A percentile compares a stretch with the other conserved stretches of the same genome.
Evolutionary conservation across 2,329 filamentous ascomycete genomes (phyloP).

Genomic region (Chrysoporthe puriensis): DNA sequence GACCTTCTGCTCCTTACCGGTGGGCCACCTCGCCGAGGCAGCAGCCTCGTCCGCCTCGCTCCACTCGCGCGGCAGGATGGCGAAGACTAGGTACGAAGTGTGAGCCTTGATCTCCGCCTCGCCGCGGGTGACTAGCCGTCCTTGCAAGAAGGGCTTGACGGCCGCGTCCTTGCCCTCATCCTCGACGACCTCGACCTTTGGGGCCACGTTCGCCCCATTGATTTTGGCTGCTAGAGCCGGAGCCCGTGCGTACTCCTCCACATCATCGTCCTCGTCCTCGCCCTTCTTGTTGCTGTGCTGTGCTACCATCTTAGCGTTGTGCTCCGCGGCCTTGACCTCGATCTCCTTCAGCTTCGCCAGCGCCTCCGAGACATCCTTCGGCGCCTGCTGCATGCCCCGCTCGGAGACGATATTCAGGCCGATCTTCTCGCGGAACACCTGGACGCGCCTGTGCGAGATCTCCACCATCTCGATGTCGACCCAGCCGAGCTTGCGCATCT

Average conservation of each 20-base stretch:
- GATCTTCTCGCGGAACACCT: slow-evolving; percentile 80
- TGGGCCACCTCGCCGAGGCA: slow-evolving; percentile 67
- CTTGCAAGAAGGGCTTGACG: slow-evolving; percentile 70
- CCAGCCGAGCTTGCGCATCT: slow-evolving; percentile 83
- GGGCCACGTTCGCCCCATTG: slow-evolving; percentile 29
- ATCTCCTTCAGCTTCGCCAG: slow-evolving; percentile 73
- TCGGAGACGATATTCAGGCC: slow-evolving; percentile 69
- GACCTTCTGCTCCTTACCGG: slow-evolving; percentile 55
- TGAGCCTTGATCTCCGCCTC: slow-evolving; percentile 93
- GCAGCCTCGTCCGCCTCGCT: slow-evolving; percentile 76
- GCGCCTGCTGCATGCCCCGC: slow-evolving; percentile 70
- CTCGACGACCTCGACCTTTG: slow-evolving; percentile 20
- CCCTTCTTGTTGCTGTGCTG: slow-evolving; percentile 38
- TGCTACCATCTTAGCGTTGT: slow-evolving; percentile 44
- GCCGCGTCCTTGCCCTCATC: slow-evolving; percentile 14
- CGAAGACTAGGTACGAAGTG: slow-evolving; percentile 96
- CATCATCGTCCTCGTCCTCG: slow-evolving; percentile 22
- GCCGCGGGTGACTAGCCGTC: slow-evolving; percentile 76
- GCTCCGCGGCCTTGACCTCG: slow-evolving; percentile 68
- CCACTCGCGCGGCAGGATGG: slow-evolving; percentile 86
- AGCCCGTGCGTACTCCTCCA: neutral
- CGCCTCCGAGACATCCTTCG: slow-evolving; percentile 79
- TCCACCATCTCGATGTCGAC: slow-evolving; percentile 93
- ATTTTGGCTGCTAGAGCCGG: slow-evolving; percentile 29
- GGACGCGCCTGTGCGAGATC: slow-evolving; percentile 76